These are phyloP conservation scores for Pyricularia sp. DNA, from an alignment of 2,329 filamentous ascomycete genomes.

Conservation along the genomic window DNA sequence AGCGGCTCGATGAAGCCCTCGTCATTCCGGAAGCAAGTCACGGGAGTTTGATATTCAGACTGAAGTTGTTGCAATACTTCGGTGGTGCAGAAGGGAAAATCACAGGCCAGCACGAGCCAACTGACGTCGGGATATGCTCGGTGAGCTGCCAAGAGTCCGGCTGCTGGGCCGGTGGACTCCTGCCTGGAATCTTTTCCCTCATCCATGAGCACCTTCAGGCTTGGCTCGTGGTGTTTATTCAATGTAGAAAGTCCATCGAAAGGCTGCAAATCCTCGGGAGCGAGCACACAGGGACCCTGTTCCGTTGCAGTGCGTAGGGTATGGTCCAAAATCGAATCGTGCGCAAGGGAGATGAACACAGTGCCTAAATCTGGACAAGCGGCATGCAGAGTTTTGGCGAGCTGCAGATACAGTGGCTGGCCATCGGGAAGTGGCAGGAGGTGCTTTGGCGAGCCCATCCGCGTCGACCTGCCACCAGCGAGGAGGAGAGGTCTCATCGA, in stretches of 20 bases:
- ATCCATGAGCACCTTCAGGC: not conserved
- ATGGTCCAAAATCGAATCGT: not conserved
- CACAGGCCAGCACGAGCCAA: conserved; percentile 23
- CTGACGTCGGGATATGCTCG: conserved; percentile 12
- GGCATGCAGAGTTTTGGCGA: conserved; percentile 14
- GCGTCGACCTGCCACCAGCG: conserved; percentile 20
- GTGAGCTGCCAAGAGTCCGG: conserved; percentile 22
- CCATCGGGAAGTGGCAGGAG: conserved; percentile 17
- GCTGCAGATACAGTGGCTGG: conserved; percentile 17
- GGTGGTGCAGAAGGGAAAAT: conserved; percentile 21
- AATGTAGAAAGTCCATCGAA: not conserved
- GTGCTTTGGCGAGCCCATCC: conserved; percentile 21
- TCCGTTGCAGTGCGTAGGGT: not conserved
- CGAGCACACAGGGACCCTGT: not conserved
- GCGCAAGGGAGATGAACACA: conserved; percentile 18
- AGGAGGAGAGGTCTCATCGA: conserved; percentile 19
- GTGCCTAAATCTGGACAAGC: conserved; percentile 14
- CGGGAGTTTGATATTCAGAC: conserved; percentile 13
- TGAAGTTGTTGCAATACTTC: conserved; percentile 18
- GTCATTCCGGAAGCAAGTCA: conserved; percentile 24
- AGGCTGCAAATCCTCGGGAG: too few relatives aligned
- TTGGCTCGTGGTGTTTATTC: not conserved
- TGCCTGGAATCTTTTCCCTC: not conserved
- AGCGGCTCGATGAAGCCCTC: conserved; percentile 23
- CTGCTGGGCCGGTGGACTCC: not conserved